Evolutionary conservation across 495 filamentous ascomycete genomes (phyloP), one percentile per base, ranked within the genome.

Genomic region (Neurospora sp.): DNA sequence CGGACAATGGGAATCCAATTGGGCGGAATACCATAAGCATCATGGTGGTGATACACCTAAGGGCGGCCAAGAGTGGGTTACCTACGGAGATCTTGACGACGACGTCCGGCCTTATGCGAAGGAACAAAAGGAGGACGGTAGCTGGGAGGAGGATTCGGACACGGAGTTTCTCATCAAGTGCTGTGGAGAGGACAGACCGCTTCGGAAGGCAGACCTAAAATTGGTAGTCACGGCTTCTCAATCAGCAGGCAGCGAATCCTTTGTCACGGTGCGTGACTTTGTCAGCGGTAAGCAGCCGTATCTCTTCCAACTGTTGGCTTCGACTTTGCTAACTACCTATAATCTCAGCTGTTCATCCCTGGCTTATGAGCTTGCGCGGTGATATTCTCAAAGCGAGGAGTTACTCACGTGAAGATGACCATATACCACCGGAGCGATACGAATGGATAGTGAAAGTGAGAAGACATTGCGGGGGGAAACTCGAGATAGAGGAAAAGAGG

Each of bases 61-160:
- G 31, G 31, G 31, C 31, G 8, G n/a, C 71, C 62, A 18, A 23
- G 66, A 74, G 72, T 71, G 54, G 35, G 71, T 76, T 37, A 49
- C 49, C 11, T 78, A 75, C 39, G 75, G 77, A 72, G 72, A 74
- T 70, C 74, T 78, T 70, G 41, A 41, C 39, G 75, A 78, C 72
- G 74, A 78, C 12, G 46, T 40, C 70, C 73, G 70, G 49, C 37
- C 7, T 38, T 38, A 38, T 38, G 35, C 35, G 35, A 35, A 38
- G 37, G 37, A 38, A 38, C 37, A 38, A 38, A 69, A 74, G 18
- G 71, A 75, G 41, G 74, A 78, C 46, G 73, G 66, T 4, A 70
- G 71, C 73, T 75, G 74, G 74, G 73, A 74, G 60, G 62, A 71
- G 66, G 71, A 76, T 42, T 71, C 66, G 46, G 72, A 71, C 35